A percentile compares a stretch with the other conserved stretches of the same genome.
Conservation (phyloP, 2,329 filamentous ascomycete species). For the Paraphaeosphaeria sporulosa region DNA sequence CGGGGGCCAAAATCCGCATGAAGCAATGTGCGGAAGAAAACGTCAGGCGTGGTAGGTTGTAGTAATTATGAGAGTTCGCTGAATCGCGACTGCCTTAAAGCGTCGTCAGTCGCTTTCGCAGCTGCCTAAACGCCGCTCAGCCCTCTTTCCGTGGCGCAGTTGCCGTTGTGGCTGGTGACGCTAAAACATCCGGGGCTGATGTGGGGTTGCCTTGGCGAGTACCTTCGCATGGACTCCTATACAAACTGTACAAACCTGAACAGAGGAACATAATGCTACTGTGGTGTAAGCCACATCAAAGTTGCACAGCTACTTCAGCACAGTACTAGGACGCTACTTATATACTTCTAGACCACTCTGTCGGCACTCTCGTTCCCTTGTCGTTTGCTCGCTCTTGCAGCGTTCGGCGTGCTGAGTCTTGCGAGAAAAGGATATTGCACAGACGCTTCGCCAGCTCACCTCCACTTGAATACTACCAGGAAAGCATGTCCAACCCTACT, state of each 20-base stretch:
- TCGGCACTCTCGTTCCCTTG: no score
- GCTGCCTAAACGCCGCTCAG: constrained; percentile 31
- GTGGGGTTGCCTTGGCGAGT: constrained; percentile 2
- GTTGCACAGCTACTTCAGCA: no score
- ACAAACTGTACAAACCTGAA: no score
- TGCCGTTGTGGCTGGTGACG: constrained; percentile 2
- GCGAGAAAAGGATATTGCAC: no score
- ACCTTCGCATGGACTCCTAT: no score
- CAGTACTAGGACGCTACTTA: background rate
- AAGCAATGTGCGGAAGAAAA: constrained; percentile 15
- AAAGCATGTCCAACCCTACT: no score
- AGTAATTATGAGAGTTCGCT: constrained; percentile 27
- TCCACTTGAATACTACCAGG: no score
- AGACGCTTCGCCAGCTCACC: no score
- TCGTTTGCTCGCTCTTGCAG: no score
- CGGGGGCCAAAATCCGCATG: constrained; percentile 25
- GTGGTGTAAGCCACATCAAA: no score
- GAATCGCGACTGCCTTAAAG: constrained; percentile 15
- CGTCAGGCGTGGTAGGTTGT: background rate
- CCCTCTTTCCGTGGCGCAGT: background rate
- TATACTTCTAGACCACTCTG: background rate
- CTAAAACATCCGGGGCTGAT: background rate
- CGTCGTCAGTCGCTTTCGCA: constrained; percentile 9
- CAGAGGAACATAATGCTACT: background rate
- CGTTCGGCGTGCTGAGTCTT: no score